Conservation (phyloP, 306 rosid species). For the Fagus sylvatica region DNA sequence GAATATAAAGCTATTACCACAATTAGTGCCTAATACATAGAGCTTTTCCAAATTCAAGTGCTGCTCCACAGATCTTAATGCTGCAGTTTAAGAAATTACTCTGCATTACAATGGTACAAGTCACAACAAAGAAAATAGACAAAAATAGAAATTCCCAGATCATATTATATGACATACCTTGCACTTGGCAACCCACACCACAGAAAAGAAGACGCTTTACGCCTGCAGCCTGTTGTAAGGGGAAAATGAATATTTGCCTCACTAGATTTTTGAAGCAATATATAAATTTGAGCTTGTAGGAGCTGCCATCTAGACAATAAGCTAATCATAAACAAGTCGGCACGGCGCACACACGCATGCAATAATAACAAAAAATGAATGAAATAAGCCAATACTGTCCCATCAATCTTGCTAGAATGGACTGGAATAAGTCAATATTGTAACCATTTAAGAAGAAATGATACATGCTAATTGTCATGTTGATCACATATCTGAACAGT, state of each 20-base stretch:
- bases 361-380: not conserved
- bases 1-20: conserved; percentile 56
- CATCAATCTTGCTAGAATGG: not conserved
- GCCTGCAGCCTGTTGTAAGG: conserved; percentile 74
- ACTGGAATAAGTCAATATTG: not conserved
- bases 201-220: conserved; percentile 98
- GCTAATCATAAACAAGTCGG: not conserved
- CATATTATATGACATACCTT: conserved; percentile 54
- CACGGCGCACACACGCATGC: too few species aligned
- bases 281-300: not conserved
- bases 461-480: not conserved
- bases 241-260: conserved; percentile 7
- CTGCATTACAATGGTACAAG: conserved; percentile 91
- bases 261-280: not conserved
- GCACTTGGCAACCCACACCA: conserved; percentile 99
- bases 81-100: conserved; percentile 95
- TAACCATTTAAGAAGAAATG: not conserved
- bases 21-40: conserved; percentile 94
- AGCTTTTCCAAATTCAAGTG: conserved; percentile 93
- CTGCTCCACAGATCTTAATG: conserved; percentile 90
- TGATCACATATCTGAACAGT: too few species aligned
- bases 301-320: not conserved
- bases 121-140: conserved; percentile 58
- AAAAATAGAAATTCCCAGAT: conserved; percentile 17
- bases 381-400: not conserved